Conservation (phyloP, 768 basidiomycete genomes). For the Lentinula aciculospora region DNA sequence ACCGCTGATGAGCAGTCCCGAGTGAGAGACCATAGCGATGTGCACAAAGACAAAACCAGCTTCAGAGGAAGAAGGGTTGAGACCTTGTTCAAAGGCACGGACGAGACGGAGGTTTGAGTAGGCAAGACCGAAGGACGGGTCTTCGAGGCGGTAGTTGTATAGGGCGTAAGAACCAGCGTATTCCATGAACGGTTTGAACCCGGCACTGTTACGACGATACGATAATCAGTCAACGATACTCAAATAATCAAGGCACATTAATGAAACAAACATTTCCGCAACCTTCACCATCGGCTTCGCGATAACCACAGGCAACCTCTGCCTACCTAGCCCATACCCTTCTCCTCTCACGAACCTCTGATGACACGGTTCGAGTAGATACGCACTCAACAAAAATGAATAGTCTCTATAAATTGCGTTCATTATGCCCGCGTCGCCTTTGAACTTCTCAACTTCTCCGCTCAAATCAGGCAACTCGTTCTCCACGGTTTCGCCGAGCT, state of each 20-base stretch:
- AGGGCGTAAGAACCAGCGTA: slow-evolving; percentile 26
- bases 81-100: slow-evolving; percentile 25
- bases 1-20: slow-evolving; percentile 18
- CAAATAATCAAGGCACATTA: neutral
- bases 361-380: slow-evolving; percentile 26
- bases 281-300: slow-evolving; percentile 21
- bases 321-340: slow-evolving; percentile 20
- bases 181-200: slow-evolving; percentile 26
- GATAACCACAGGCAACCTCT: slow-evolving; percentile 18
- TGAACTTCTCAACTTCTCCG: slow-evolving; percentile 16
- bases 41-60: slow-evolving; percentile 21
- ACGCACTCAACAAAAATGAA: slow-evolving; percentile 24
- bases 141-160: slow-evolving; percentile 17
- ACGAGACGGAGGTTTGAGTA: slow-evolving; percentile 26
- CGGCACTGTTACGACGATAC: slow-evolving; percentile 6
- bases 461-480: slow-evolving; percentile 19
- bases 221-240: neutral
- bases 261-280: slow-evolving; percentile 16
- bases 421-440: slow-evolving; percentile 15
- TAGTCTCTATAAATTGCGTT: slow-evolving; percentile 22
- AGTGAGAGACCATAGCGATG: slow-evolving; percentile 23
- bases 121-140: slow-evolving; percentile 17
- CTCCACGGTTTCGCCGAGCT: slow-evolving; percentile 22
- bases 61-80: slow-evolving; percentile 18
- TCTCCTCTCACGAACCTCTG: slow-evolving; percentile 18